These are phyloP conservation scores for Trapa incisa DNA, from an alignment of 345 rosid genomes.

Conservation along the genomic window DNA sequence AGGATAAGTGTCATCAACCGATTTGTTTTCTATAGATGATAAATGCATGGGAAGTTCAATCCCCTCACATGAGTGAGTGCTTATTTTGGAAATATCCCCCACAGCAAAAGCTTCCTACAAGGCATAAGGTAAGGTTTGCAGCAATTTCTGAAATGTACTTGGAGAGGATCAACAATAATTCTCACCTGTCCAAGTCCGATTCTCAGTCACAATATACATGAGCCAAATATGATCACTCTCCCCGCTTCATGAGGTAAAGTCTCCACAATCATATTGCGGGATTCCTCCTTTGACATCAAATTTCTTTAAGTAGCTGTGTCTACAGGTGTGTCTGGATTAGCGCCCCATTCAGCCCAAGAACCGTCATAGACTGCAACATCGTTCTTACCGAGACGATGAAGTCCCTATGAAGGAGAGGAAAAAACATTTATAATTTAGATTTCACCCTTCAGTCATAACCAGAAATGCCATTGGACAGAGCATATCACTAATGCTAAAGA, in stretches of 20 bases:
- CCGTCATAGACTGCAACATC: conserved; percentile 90
- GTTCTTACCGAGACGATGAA: conserved; percentile 72
- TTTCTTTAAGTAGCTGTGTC: conserved; percentile 3
- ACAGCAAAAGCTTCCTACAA: neutral
- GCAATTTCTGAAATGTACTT: neutral
- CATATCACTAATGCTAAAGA: neutral
- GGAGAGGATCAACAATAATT: too few relatives aligned
- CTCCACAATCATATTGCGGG: too few relatives aligned
- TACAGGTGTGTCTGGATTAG: conserved; percentile 50
- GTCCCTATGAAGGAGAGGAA: conserved; percentile 38
- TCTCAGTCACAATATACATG: too few relatives aligned
- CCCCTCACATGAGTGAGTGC: neutral
- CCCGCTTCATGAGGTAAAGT: too few relatives aligned
- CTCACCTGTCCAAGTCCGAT: too few relatives aligned
- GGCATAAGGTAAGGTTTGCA: neutral
- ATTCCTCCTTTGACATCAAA: too few relatives aligned
- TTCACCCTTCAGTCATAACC: neutral
- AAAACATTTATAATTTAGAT: neutral
- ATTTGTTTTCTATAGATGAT: neutral
- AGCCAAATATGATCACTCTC: too few relatives aligned
- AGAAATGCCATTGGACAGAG: too few relatives aligned
- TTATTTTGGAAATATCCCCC: neutral
- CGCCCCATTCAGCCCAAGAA: conserved; percentile 99
- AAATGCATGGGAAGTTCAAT: neutral
- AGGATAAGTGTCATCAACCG: too few relatives aligned